Evolutionary conservation across 2,329 filamentous ascomycete species (phyloP).

Genomic region (Sclerotiophoma versabilis): DNA sequence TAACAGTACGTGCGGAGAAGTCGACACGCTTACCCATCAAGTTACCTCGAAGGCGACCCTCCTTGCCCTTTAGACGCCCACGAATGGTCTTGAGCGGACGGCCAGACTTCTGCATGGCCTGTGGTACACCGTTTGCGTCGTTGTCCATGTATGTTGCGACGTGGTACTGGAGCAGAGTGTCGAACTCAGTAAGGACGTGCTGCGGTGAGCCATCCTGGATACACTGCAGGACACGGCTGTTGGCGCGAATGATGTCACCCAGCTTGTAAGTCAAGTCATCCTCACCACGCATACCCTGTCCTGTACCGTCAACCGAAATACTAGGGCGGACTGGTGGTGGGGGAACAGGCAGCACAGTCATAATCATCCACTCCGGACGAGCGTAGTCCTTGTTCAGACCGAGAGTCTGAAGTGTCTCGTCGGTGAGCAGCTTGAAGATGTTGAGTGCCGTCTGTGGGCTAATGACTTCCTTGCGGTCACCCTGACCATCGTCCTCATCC

Average conservation of each 20-base stretch:
- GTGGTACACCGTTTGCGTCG: constrained; percentile 93
- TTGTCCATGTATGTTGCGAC: constrained; percentile 99
- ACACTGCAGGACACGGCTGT: constrained; percentile 90
- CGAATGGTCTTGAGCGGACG: constrained; percentile 96
- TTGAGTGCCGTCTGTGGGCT: constrained; percentile 84
- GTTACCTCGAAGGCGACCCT: constrained; percentile 96
- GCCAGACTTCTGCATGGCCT: constrained; percentile 95
- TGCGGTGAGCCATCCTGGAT: constrained; percentile 90
- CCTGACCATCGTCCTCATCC: constrained; percentile 71
- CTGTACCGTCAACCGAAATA: constrained; percentile 95
- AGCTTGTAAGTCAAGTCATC: constrained; percentile 99
- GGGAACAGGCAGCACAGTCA: constrained; percentile 93
- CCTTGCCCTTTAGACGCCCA: constrained; percentile 97
- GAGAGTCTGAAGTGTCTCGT: constrained; percentile 82
- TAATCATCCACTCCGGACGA: constrained; percentile 96
- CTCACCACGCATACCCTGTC: constrained; percentile 90
- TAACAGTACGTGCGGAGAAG: constrained; percentile 99
- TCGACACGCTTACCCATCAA: constrained; percentile 97
- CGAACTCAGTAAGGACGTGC: constrained; percentile 90
- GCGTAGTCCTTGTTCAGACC: constrained; percentile 95
- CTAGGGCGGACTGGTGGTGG: constrained; percentile 95
- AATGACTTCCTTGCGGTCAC: constrained; percentile 78
- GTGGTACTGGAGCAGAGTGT: constrained; percentile 92
- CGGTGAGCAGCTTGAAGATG: constrained; percentile 84
- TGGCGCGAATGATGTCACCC: constrained; percentile 96